A percentile compares a stretch with the other conserved stretches of the same genome.
Conservation (phyloP, 1,284 basidiomycete species). For the Heterobasidion annosum region DNA sequence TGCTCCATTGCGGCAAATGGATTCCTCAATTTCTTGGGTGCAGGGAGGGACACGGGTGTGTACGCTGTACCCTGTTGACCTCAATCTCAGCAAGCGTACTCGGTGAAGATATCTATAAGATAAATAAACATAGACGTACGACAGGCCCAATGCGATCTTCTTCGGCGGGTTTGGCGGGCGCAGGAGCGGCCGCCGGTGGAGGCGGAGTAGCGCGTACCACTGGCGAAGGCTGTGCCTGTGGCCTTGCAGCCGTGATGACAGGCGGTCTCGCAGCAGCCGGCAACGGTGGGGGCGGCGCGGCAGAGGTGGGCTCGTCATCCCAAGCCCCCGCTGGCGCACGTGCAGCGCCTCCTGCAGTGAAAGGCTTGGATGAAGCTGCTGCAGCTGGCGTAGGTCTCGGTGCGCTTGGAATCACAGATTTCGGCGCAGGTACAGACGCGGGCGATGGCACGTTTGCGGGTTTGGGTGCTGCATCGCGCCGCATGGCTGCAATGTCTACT, state of each 20-base stretch:
- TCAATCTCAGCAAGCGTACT: background rate
- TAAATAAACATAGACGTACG: constrained; percentile 2
- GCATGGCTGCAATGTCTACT: constrained; percentile 57
- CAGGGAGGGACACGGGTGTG: constrained; percentile 74
- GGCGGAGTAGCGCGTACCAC: constrained; percentile 19
- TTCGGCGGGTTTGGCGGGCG: constrained; percentile 57
- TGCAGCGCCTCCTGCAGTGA: constrained; percentile 2
- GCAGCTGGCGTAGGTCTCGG: constrained; percentile 23
- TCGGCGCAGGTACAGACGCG: constrained; percentile 24
- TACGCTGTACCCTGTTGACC: constrained; percentile 60
- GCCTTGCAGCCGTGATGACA: constrained; percentile 17
- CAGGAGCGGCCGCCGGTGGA: constrained; percentile 33
- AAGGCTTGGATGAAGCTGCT: constrained; percentile 16
- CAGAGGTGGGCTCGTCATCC: constrained; percentile 37
- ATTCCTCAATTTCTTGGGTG: constrained; percentile 83
- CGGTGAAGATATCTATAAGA: too few species aligned
- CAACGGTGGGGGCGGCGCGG: constrained; percentile 30
- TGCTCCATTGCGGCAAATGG: constrained; percentile 63
- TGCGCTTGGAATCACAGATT: constrained; percentile 35
- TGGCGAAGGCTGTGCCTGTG: background rate
- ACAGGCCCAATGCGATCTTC: constrained; percentile 79
- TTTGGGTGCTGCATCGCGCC: constrained; percentile 26
- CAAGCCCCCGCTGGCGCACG: constrained; percentile 46
- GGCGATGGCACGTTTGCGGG: constrained; percentile 20
- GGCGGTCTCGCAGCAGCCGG: constrained; percentile 41